Base-by-base conservation (phyloP, 2,329 filamentous ascomycete species). In the Trichoderma endophyticum region DNA sequence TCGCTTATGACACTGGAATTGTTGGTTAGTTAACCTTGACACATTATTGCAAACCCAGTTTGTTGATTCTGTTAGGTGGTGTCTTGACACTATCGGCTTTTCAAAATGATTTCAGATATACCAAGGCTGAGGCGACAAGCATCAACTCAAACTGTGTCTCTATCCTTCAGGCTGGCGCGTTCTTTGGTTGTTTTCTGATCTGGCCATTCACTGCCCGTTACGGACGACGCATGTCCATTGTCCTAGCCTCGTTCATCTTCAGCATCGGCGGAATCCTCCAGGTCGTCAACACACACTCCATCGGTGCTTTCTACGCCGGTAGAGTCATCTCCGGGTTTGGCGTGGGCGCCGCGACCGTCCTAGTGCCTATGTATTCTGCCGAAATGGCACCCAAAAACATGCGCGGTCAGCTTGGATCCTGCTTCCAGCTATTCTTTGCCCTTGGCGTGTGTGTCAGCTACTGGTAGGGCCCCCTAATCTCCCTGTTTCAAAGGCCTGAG, bases 261-360 rank as follows among this genome's bases (percentile, higher is more conserved):
- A 76, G 80, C 32, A 66, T 81, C 62, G 82, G 80, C 28, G 81
- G 78, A 43, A 77, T 77, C 7, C 75, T 81, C 24, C 80, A 81
- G 80, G 81, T 79, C 3, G 78, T 77, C 34, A 76, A 79, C 0
- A 75, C 76, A 48, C 82, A 82, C 2, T 76, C 73, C 26, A 75
- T 83, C 36, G 77, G 75, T 72, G 74, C 83, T 77, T 79, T 87
- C 39, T 84, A 86, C 72, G 83, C 78, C 15, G 86, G 86, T 2
- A 81, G 86, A n/a, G 85, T 85, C 57, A 82, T 87, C 71, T 84
- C 84, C 26, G 86, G 86, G 54, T 75, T 87, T n/a, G 86, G 85
- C 3, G 85, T 87, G 72, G 86, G 86, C 4, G 83, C 84, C 43
- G 84, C 84, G 0, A 86, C 85, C 1, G 81, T 86, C 14, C 82